Evolutionary conservation across 768 basidiomycete species (phyloP).

Genomic region (Gymnopilus junonius): DNA sequence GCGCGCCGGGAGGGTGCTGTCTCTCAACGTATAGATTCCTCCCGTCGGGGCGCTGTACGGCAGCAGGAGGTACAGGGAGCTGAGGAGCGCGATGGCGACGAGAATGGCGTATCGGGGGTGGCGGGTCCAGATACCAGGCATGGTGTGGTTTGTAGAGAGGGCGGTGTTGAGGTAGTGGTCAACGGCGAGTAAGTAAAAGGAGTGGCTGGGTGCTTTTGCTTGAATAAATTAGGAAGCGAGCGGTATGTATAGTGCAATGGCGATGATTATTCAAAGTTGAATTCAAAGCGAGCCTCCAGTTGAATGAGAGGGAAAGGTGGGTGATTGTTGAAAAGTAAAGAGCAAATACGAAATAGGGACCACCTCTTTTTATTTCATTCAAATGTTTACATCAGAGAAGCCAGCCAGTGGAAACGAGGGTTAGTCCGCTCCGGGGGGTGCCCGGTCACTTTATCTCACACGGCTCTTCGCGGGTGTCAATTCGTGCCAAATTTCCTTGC

Average conservation of each 20-base stretch:
- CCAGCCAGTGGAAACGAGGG: too few species aligned
- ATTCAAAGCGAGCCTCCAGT: slow-evolving; percentile 16
- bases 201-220: not conserved
- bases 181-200: not conserved
- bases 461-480: not conserved
- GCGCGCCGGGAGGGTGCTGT: slow-evolving; percentile 41
- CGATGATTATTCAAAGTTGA: not conserved
- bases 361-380: not conserved
- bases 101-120: slow-evolving; percentile 58
- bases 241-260: not conserved
- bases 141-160: slow-evolving; percentile 9
- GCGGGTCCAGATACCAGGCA: slow-evolving; percentile 40
- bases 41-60: slow-evolving; percentile 29
- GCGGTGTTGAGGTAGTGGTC: not conserved
- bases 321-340: not conserved
- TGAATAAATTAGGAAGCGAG: slow-evolving; percentile 26
- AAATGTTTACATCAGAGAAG: not conserved
- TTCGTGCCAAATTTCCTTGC: too few species aligned
- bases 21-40: slow-evolving; percentile 26
- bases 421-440: not conserved
- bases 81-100: slow-evolving; percentile 43
- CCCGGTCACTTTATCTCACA: not conserved
- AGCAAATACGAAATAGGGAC: not conserved
- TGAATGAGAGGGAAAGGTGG: slow-evolving; percentile 25
- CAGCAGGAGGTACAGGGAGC: slow-evolving; percentile 52